These are phyloP conservation scores for Irpex lacteus DNA, from an alignment of 1,284 basidiomycete species.

Conservation along the genomic window DNA sequence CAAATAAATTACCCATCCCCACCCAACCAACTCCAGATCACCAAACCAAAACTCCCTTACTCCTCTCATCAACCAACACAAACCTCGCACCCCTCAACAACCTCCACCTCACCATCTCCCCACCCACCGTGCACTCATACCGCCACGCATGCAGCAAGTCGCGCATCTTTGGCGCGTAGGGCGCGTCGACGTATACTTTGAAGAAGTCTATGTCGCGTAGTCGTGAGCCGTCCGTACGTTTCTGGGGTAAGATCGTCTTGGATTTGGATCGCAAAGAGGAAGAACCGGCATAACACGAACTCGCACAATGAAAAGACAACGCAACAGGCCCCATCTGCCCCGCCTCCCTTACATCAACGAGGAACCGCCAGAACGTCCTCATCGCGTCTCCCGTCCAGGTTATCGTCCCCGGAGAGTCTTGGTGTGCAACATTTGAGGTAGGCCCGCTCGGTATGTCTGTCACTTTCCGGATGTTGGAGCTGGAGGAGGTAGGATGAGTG, in stretches of 20 bases:
- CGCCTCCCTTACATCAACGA: conserved; percentile 39
- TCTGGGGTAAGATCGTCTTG: too few relatives aligned
- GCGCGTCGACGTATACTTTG: conserved; percentile 60
- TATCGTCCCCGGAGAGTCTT: conserved; percentile 27
- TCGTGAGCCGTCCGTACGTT: background rate
- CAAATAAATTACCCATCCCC: background rate
- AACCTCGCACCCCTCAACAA: conserved; percentile 12
- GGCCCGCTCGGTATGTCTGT: background rate
- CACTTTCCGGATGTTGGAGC: background rate
- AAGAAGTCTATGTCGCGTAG: conserved; percentile 44
- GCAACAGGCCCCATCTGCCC: conserved; percentile 46
- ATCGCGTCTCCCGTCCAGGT: conserved; percentile 50
- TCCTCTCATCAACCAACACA: conserved; percentile 14
- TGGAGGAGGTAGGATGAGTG: conserved; percentile 5
- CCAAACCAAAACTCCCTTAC: conserved; percentile 8
- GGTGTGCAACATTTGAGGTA: background rate
- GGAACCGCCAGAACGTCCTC: conserved; percentile 50
- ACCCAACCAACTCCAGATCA: background rate
- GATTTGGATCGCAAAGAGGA: background rate
- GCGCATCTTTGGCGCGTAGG: conserved; percentile 46
- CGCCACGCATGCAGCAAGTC: conserved; percentile 53
- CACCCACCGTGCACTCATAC: conserved; percentile 22
- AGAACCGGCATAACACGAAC: conserved; percentile 5
- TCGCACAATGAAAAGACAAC: conserved; percentile 47
- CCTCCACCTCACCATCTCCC: background rate